Base-by-base conservation (phyloP, 2,329 filamentous ascomycete species). In the Neurospora sp. region DNA sequence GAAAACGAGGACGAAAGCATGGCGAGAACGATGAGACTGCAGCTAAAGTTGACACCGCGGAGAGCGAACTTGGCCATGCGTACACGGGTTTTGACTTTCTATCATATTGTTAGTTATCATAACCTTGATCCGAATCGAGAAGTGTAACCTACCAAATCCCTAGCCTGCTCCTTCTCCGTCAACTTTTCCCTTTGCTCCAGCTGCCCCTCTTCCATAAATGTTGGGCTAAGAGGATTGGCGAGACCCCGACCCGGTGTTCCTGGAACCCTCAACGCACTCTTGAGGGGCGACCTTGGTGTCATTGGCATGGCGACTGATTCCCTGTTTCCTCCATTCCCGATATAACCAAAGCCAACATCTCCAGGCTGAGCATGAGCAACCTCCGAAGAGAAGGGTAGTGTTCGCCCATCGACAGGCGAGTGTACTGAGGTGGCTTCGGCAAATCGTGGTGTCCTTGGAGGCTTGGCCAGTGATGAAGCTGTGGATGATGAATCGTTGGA, bases 31-130 rank as follows among this genome's bases (percentile, higher is more conserved):
- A 99, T 97, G 72, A 98, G 86, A 80, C 92, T 95, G 85, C 96
- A 99, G 80, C 93, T 93, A 81, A 99, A 98, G 85, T 95, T 97
- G 82, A 98, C 92, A 70, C 93, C 91, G 74, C 96, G 91, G n/a
- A 99, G 89, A 73, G 97, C 88, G 76, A 98, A 90, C 84, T 99
- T 99, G 75, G 95, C 96, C 81, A 98, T 86, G 66, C 96, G 90
- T 40, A 98, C 94, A 75, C 93, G 89, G 42, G 90, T 90, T 83
- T 97, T 98, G 80, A 97, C 88, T 90, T 92, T 96, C 95, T 97
- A 78, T 66, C 71, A 7, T 4, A 38, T 69, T 75, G 75, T 81
- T 76, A 79, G 76, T 77, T 38, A 13, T 39, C 19, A 28, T 46
- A 4, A 13, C 28, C 5, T 68, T 46, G 7, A n/a, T 43, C 38